Evolutionary conservation across 2,329 filamentous ascomycete species (phyloP).

Genomic region (Fusarium redolens): DNA sequence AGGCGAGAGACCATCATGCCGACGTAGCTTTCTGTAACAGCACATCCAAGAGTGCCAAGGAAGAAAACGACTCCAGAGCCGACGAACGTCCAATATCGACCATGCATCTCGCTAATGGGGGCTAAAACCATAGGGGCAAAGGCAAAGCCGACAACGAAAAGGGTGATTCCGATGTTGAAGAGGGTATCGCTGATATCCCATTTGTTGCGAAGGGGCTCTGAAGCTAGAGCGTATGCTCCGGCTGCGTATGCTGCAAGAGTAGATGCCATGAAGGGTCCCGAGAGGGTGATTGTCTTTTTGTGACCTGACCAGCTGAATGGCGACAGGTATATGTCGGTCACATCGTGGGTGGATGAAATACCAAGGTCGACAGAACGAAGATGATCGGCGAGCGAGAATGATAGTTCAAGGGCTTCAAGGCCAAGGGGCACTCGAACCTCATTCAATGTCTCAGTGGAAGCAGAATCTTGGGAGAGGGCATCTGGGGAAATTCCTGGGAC

Average conservation of each 20-base stretch:
- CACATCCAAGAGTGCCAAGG: slow-evolving; percentile 63
- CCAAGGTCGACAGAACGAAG: neutral
- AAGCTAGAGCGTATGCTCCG: slow-evolving; percentile 70
- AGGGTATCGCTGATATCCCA: slow-evolving; percentile 69
- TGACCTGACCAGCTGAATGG: slow-evolving; percentile 28
- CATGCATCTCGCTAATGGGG: slow-evolving; percentile 72
- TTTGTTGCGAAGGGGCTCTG: slow-evolving; percentile 63
- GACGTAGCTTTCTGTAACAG: slow-evolving; percentile 66
- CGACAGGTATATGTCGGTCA: neutral
- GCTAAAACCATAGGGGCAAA: slow-evolving; percentile 76
- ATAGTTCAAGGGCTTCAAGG: slow-evolving; percentile 1
- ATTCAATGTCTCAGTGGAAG: neutral
- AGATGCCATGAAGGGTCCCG: slow-evolving; percentile 56
- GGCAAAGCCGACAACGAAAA: slow-evolving; percentile 73
- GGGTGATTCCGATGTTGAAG: slow-evolving; percentile 69
- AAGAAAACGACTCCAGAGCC: slow-evolving; percentile 51
- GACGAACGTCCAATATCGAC: slow-evolving; percentile 48
- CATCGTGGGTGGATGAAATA: neutral
- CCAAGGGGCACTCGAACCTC: neutral
- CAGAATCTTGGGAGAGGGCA: neutral
- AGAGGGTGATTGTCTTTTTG: slow-evolving; percentile 35
- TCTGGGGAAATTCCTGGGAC: neutral
- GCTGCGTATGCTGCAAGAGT: slow-evolving; percentile 72
- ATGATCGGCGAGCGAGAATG: neutral
- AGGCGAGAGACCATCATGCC: slow-evolving; percentile 73